Base-by-base conservation (phyloP, 202 grass and related monocot genomes). In the Carex arenaria region DNA sequence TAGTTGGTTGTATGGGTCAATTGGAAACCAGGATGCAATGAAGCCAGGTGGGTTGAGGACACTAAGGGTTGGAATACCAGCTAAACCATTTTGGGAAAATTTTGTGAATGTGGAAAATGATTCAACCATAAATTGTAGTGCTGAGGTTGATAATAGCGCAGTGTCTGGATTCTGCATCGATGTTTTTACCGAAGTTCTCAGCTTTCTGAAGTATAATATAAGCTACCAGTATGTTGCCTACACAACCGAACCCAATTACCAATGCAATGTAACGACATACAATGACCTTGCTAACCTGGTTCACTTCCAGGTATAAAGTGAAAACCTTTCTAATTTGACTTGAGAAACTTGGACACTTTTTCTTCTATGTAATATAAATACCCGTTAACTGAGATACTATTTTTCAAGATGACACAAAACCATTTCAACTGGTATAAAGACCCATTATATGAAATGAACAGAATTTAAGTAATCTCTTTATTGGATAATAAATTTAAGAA, bases 221-320 rank as follows among this genome's bases (percentile, higher is more conserved):
- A 64, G 62, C 38, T 81, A 81, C n/a, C 30, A 81, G 19, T 81
- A 43, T 28, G 36, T 67, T 40, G 60, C 79, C 4, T 81, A 51
- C 63, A 81, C 40, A 42, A 42, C 45, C 0, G 40, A 65, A 4
- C 11, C 0, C 31, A 2, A 78, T 54, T 5, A 28, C 4, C 17
- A 20, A 13, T 65, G 60, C 26, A 28, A 14, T 10, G 38, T 65
- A 1, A 51, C 6, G 14, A 69, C 84, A 64, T 79, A 85, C 63
- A 65, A 85, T 60, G 70, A 55, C 75, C 20, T 85, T n/a, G 63
- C 64, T 20, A 36, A 85, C 10, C 73, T 64, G 20, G 73, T 78
- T 65, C 49, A 79, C 34, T 56, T 26, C 5, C 38, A 85, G 73
- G 84, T 85, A 56, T 18, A 11, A 73, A 18, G 22, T 17, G 22